These are phyloP conservation scores for Xanthoconium purpureum DNA, from an alignment of 768 basidiomycete genomes.

Conservation along the genomic window DNA sequence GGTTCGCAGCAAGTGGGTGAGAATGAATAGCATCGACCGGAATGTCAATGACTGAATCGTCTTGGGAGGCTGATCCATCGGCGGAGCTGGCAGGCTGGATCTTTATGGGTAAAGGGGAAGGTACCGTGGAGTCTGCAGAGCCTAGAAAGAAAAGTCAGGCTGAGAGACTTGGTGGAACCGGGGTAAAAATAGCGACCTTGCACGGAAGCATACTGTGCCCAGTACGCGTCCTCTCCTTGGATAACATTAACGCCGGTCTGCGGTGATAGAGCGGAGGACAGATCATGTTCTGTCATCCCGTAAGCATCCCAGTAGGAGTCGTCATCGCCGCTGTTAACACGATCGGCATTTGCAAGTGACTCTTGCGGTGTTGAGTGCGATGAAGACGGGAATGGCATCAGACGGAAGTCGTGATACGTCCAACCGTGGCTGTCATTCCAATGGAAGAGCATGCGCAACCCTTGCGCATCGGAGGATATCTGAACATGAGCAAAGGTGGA, in stretches of 20 bases:
- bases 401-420: conserved; percentile 66
- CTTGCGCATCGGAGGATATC: conserved; percentile 37
- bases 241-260: conserved; percentile 11
- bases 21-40: conserved; percentile 19
- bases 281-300: conserved; percentile 36
- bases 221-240: conserved; percentile 60
- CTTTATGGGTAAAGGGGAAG: conserved; percentile 42
- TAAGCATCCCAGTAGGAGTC: conserved; percentile 73
- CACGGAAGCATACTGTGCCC: conserved; percentile 68
- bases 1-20: conserved; percentile 3
- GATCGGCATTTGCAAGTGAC: conserved; percentile 17
- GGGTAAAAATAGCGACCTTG: conserved; percentile 48
- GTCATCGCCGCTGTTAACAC: conserved; percentile 36
- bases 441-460: conserved; percentile 63
- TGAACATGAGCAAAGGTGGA: conserved; percentile 55
- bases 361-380: conserved; percentile 29
- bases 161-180: conserved; percentile 10
- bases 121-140: conserved; percentile 68
- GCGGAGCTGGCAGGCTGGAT: conserved; percentile 13
- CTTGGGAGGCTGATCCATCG: neutral
- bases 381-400: conserved; percentile 67
- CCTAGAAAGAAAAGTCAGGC: conserved; percentile 38
- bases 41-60: conserved; percentile 9
- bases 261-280: conserved; percentile 10
- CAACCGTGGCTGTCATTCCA: conserved; percentile 57